phyloP scores from a whole-genome alignment of 257 asterid genomes.

The Forsythia viridissima region DNA sequence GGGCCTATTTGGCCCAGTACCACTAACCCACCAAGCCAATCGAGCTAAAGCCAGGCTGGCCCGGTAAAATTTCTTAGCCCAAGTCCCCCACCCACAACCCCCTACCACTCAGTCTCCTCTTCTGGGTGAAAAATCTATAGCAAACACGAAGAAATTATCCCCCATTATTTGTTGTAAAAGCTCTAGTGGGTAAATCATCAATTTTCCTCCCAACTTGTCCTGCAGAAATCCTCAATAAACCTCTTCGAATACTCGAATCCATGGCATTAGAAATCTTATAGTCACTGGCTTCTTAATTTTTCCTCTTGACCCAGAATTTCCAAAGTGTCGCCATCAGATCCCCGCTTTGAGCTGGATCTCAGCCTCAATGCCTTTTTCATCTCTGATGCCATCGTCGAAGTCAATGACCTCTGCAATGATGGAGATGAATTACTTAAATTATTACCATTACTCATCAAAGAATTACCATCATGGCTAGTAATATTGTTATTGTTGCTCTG shows the following conservation, averaged over 20 bases:
- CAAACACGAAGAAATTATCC: too few species aligned
- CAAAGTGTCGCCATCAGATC: constrained; percentile 39
- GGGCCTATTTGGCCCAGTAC: too few species aligned
- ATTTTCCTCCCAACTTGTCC: constrained; percentile 92
- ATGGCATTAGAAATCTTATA: constrained; percentile 65
- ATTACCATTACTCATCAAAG: too few species aligned
- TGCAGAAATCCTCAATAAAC: constrained; percentile 85
- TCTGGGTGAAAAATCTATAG: too few species aligned
- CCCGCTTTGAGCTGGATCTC: constrained; percentile 63
- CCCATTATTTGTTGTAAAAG: constrained; percentile 62
- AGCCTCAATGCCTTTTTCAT: constrained; percentile 96
- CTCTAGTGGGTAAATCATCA: constrained; percentile 89
- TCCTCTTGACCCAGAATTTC: constrained; percentile 57
- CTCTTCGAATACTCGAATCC: constrained; percentile 88
- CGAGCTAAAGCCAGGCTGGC: too few species aligned
- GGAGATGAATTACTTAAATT: constrained; percentile 25
- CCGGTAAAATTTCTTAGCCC: too few species aligned
- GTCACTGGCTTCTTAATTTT: constrained; percentile 74
- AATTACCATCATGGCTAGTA: constrained; percentile 21
- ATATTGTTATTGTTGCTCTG: constrained; percentile 17
- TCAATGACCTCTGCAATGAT: constrained; percentile 67
- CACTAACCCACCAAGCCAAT: too few species aligned
- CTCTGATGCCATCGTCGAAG: constrained; percentile 88
- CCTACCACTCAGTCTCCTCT: too few species aligned
- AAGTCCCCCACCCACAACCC: too few species aligned